Evolutionary conservation across 164 flowering plant species (phyloP), one percentile per base, ranked within the genome.

Genomic region (Magnolia officinalis): DNA sequence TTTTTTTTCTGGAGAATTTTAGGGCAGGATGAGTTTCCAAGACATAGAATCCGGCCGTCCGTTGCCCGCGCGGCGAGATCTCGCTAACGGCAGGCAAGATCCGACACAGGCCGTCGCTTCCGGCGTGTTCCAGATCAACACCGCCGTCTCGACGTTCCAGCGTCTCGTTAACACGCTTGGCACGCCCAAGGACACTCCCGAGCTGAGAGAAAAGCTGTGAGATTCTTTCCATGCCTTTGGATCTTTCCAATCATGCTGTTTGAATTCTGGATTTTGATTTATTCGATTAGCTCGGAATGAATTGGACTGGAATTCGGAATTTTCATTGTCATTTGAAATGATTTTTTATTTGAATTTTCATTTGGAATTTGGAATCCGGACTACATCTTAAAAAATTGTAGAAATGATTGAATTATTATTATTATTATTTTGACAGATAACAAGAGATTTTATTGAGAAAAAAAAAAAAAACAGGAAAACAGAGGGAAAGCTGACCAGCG

Each of bases 101-200:
- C 83, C 90, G 8, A 80, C 91, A 16, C 90, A 90, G 67, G 88
- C 87, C 1, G 90, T 90, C 8, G 89, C 90, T 1, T 75, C 90
- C 1, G 90, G 90, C 3, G 85, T 90, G 23, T 90, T 90, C 79
- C 85, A 81, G 78, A 86, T 90, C 76, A 90, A 85, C 73, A 90
- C 93, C 1, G 89, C 91, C 50, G 89, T 90, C 16, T 82, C 84
- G 8, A 77, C 87, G 67, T 90, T 88, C 74, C 84, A 79, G n/a
- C 87, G 93, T 23, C 89, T 90, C 64, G 93, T 88, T 19, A 85
- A 85, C 73, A 82, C 90, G 75, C 86, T 90, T 13, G 93, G 93
- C 2, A 88, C 93, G 50, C 89, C 89, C 45, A 90, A 87, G 77
- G 93, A 90, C 72, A 90, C 91, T 70, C 88, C 82, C 26, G 83